Evolutionary conservation across 2,329 filamentous ascomycete genomes (phyloP).

Genomic region (Cladosporium sp.): DNA sequence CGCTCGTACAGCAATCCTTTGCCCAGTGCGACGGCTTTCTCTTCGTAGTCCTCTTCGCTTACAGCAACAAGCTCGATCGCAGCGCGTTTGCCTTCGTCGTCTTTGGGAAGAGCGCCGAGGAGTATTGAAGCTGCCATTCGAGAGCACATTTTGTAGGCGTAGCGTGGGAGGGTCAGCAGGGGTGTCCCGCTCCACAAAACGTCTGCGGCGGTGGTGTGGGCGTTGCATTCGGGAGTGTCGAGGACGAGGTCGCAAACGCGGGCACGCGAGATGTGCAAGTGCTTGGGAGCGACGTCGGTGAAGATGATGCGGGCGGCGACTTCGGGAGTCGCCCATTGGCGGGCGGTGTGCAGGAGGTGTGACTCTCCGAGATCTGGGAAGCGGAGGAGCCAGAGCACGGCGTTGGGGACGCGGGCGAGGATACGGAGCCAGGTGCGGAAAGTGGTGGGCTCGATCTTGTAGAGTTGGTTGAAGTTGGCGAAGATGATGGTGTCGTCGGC

Average conservation of each 20-base stretch:
- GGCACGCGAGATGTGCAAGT: constrained; percentile 86
- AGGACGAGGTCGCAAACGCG: constrained; percentile 91
- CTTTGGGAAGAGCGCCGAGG: constrained; percentile 77
- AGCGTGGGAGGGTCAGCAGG: constrained; percentile 81
- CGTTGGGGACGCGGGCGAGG: constrained; percentile 76
- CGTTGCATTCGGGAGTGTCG: constrained; percentile 96
- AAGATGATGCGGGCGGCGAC: constrained; percentile 87
- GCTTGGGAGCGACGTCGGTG: constrained; percentile 94
- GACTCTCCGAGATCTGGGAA: constrained; percentile 91
- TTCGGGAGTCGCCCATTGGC: constrained; percentile 75
- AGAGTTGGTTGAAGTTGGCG: constrained; percentile 97
- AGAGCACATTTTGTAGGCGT: constrained; percentile 98
- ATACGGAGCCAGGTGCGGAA: constrained; percentile 96
- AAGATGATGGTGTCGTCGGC: constrained; percentile 83
- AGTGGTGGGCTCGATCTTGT: constrained; percentile 98
- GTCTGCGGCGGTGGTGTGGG: constrained; percentile 94
- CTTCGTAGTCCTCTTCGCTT: constrained; percentile 80
- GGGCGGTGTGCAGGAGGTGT: constrained; percentile 76
- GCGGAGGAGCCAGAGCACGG: constrained; percentile 90
- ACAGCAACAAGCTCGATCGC: constrained; percentile 71
- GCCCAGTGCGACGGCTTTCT: constrained; percentile 66
- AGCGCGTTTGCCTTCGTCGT: constrained; percentile 60
- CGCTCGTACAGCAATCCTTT: constrained; percentile 56
- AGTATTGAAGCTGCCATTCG: constrained; percentile 96
- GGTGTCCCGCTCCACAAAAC: constrained; percentile 96